Evolutionary conservation across 495 filamentous ascomycete genomes (phyloP).

Genomic region (Apiosordaria backusii): DNA sequence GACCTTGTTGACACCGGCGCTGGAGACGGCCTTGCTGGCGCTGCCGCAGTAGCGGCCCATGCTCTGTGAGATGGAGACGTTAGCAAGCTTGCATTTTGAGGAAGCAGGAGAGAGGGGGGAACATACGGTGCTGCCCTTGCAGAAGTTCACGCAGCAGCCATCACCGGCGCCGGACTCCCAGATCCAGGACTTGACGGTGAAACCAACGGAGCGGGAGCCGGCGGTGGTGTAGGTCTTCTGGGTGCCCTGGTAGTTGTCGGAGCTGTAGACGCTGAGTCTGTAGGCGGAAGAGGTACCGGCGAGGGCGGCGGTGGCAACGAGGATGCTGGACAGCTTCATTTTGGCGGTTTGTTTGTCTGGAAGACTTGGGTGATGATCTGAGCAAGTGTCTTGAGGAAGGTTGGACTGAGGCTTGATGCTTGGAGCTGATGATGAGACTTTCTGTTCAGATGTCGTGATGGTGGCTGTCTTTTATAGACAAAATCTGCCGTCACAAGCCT

Average conservation of each 20-base stretch:
- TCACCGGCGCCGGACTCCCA: neutral
- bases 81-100: neutral
- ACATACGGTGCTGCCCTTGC: slow-evolving; percentile 6
- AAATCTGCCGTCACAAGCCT: neutral
- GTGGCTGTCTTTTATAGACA: neutral
- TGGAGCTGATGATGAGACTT: slow-evolving; percentile 2
- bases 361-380: neutral
- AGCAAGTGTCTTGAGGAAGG: neutral
- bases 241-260: slow-evolving; percentile 6
- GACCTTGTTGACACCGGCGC: slow-evolving; percentile 6
- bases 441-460: neutral
- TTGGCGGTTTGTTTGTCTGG: neutral
- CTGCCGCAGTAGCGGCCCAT: slow-evolving; percentile 1
- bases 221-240: slow-evolving; percentile 2
- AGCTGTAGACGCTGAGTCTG: slow-evolving; percentile 4
- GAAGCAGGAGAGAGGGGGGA: neutral
- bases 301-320: slow-evolving; percentile 1
- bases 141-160: slow-evolving; percentile 8
- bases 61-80: slow-evolving; percentile 1
- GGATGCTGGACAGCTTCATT: slow-evolving; percentile 4
- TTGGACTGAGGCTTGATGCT: neutral
- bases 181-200: slow-evolving; percentile 9
- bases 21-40: slow-evolving; percentile 1
- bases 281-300: neutral
- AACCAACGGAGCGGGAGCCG: neutral